These are phyloP conservation scores for Xylaria flabelliformis DNA, from an alignment of 495 filamentous ascomycete species.

Conservation along the genomic window DNA sequence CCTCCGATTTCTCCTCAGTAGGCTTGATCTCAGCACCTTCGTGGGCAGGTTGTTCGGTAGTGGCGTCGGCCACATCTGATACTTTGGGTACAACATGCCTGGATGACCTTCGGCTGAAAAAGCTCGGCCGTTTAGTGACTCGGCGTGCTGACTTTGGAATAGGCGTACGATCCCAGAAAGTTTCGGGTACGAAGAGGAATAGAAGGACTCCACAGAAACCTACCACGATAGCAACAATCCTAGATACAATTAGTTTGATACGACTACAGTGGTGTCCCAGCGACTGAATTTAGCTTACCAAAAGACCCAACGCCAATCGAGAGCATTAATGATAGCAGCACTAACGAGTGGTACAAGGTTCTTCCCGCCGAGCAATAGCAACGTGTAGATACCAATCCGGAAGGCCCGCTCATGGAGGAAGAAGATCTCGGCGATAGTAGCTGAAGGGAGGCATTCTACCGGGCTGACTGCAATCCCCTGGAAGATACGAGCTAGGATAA, in stretches of 20 bases:
- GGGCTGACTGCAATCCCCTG: conserved; percentile 88
- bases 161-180: conserved; percentile 92
- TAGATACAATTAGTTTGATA: conserved; percentile 36
- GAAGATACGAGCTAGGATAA: conserved; percentile 83
- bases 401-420: conserved; percentile 95
- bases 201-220: conserved; percentile 74
- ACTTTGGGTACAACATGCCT: conserved; percentile 26
- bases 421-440: conserved; percentile 95
- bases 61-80: conserved; percentile 7
- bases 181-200: conserved; percentile 94
- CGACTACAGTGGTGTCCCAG: background rate
- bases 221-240: conserved; percentile 86
- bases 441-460: conserved; percentile 93
- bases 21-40: conserved; percentile 17
- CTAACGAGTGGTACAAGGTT: conserved; percentile 89
- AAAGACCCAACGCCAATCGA: conserved; percentile 93
- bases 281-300: conserved; percentile 61
- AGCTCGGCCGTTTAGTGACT: conserved; percentile 40
- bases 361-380: conserved; percentile 89
- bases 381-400: conserved; percentile 92
- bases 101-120: conserved; percentile 53
- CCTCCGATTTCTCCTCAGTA: conserved; percentile 23
- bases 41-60: conserved; percentile 22
- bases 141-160: conserved; percentile 55
- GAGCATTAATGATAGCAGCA: conserved; percentile 78